These are phyloP conservation scores for Exophiala lecanii-corni DNA, from an alignment of 2,329 filamentous ascomycete species.

Conservation along the genomic window DNA sequence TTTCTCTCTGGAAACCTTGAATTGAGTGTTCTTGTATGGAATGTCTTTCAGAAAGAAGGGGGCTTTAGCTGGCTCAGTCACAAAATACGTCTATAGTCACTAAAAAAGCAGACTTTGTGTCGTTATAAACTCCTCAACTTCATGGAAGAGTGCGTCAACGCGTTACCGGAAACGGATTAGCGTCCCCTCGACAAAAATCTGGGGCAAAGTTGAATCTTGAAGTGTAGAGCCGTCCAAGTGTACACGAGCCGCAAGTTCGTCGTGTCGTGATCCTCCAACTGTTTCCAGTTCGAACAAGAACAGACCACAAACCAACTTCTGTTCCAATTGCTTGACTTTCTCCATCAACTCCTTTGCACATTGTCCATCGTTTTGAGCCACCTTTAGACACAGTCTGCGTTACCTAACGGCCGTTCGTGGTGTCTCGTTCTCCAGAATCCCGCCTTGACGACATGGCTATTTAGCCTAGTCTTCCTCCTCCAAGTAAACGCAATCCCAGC, in stretches of 20 bases:
- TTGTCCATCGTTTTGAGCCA: no score
- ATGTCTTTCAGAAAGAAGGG: no score
- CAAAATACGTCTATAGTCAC: no score
- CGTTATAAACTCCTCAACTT: no score
- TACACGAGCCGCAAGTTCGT: neutral
- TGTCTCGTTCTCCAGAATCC: neutral
- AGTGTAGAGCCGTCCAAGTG: neutral
- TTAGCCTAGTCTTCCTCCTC: conserved; percentile 3
- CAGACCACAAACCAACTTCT: neutral
- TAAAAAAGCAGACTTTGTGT: no score
- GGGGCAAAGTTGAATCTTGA: neutral
- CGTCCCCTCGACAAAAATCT: neutral
- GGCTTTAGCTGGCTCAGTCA: no score
- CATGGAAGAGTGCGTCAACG: no score
- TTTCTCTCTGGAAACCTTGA: no score
- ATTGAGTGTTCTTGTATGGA: no score
- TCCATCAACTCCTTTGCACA: no score
- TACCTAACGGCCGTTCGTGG: no score
- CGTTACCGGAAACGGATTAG: neutral
- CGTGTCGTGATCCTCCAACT: neutral
- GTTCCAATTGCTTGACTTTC: neutral
- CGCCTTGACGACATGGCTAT: conserved; percentile 4
- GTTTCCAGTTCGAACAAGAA: neutral
- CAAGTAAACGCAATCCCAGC: conserved; percentile 3
- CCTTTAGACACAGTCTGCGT: no score